Evolutionary conservation across 805 yeast genomes (phyloP).

Genomic region (Cyberlindnera xishuangbannaensis): DNA sequence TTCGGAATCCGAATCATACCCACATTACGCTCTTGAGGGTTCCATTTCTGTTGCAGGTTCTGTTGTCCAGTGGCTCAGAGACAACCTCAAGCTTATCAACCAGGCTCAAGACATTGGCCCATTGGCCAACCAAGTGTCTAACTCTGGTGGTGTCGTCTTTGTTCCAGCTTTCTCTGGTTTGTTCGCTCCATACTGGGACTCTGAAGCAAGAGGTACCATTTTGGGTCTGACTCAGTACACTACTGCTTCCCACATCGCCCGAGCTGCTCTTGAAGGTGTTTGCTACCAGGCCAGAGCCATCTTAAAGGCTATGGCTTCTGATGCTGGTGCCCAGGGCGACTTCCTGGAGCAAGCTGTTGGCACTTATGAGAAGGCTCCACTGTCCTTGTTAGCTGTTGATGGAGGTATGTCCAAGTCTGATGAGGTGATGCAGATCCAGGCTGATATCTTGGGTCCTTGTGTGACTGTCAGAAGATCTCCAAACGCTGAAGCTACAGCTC

Average conservation of each 20-base stretch:
- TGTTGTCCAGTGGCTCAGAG: slow-evolving; percentile 89
- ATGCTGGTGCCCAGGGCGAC: slow-evolving; percentile 55
- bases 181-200: slow-evolving; percentile 95
- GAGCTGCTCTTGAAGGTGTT: slow-evolving; percentile 94
- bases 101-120: slow-evolving; percentile 87
- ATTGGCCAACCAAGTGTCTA: slow-evolving; percentile 72
- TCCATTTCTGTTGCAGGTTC: slow-evolving; percentile 96
- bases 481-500: slow-evolving; percentile 86
- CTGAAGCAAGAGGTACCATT: slow-evolving; percentile 87
- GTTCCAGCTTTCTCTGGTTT: slow-evolving; percentile 94
- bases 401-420: slow-evolving; percentile 94
- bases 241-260: slow-evolving; percentile 84
- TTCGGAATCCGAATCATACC: slow-evolving; percentile 38
- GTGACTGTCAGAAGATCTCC: slow-evolving; percentile 75
- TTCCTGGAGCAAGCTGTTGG: slow-evolving; percentile 47
- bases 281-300: slow-evolving; percentile 92
- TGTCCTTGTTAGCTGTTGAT: slow-evolving; percentile 68
- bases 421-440: slow-evolving; percentile 90
- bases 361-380: slow-evolving; percentile 41
- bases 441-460: slow-evolving; percentile 86
- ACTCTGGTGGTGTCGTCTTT: slow-evolving; percentile 88
- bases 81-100: slow-evolving; percentile 76
- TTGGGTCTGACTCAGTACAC: slow-evolving; percentile 91
- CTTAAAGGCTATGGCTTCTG: slow-evolving; percentile 82
- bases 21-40: slow-evolving; percentile 90